Percentiles rank a stretch among this genome's conserved stretches.
Evolutionary conservation across 768 basidiomycete species (phyloP).

Genomic region (Amanita thiersii): DNA sequence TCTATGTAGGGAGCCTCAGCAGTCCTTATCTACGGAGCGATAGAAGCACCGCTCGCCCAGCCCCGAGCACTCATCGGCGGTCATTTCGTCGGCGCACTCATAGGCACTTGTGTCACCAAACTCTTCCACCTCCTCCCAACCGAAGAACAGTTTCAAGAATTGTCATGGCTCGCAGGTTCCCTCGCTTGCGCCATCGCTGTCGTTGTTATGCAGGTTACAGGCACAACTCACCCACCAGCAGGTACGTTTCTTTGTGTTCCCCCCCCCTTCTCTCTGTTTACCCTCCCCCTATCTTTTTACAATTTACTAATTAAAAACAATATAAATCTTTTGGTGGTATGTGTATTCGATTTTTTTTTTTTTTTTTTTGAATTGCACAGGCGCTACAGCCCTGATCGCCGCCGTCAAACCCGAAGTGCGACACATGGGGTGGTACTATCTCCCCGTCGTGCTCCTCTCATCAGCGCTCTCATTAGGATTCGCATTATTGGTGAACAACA

Average conservation of each 20-base stretch:
- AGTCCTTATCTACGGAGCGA: conserved; percentile 43
- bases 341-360: background rate
- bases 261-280: too few relatives aligned
- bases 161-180: conserved; percentile 44
- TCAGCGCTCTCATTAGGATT: conserved; percentile 34
- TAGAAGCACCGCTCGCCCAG: conserved; percentile 46
- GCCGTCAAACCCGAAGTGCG: conserved; percentile 32
- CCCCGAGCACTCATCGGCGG: conserved; percentile 43
- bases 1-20: conserved; percentile 42
- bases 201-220: conserved; percentile 44
- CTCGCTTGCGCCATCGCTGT: conserved; percentile 34
- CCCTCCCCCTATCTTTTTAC: too few relatives aligned
- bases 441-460: conserved; percentile 43
- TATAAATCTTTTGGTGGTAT: too few relatives aligned
- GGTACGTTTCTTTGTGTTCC: conserved; percentile 27
- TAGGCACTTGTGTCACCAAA: conserved; percentile 43
- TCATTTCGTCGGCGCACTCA: conserved; percentile 41
- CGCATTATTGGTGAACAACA: conserved; percentile 41
- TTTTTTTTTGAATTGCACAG: conserved; percentile 13
- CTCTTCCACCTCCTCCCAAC: conserved; percentile 38
- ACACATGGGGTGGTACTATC: conserved; percentile 43
- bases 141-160: conserved; percentile 29
- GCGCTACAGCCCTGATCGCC: conserved; percentile 47
- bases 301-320: too few relatives aligned
- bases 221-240: conserved; percentile 47